These are phyloP conservation scores for Cunninghamia lanceolata DNA, from an alignment of 75 land plant species.

Conservation along the genomic window DNA sequence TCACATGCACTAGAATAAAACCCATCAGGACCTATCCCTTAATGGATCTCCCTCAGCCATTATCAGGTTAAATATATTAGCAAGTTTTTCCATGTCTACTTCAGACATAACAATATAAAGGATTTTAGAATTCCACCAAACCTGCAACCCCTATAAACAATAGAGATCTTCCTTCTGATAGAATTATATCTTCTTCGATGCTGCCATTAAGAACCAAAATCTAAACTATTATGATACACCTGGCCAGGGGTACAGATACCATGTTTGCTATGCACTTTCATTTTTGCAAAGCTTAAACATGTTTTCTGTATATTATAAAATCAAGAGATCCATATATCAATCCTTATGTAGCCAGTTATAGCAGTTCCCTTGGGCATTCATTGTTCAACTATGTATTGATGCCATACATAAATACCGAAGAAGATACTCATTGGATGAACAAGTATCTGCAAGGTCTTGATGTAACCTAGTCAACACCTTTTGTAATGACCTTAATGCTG, in stretches of 20 bases:
- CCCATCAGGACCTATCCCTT: background rate
- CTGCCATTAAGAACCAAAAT: background rate
- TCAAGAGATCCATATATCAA: background rate
- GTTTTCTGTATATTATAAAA: background rate
- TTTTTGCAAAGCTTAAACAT: background rate
- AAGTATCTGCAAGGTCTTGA: constrained; percentile 74
- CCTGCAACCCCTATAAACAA: background rate
- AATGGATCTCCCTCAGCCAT: background rate
- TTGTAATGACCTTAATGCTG: constrained; percentile 75
- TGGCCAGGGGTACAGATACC: background rate
- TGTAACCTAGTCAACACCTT: constrained; percentile 70
- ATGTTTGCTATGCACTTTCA: background rate
- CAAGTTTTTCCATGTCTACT: background rate
- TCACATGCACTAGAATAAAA: background rate
- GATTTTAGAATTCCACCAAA: background rate
- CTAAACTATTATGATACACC: background rate
- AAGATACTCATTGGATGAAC: constrained; percentile 84
- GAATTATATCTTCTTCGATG: background rate
- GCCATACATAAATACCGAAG: constrained; percentile 59
- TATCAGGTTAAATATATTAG: background rate
- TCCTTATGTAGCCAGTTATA: background rate
- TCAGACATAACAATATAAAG: background rate
- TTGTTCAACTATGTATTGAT: background rate
- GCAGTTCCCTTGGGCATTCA: background rate
- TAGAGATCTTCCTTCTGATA: background rate